phyloP scores from a whole-genome alignment of 2,329 filamentous ascomycete species.

The Gnomoniopsis smithogilvyi region DNA sequence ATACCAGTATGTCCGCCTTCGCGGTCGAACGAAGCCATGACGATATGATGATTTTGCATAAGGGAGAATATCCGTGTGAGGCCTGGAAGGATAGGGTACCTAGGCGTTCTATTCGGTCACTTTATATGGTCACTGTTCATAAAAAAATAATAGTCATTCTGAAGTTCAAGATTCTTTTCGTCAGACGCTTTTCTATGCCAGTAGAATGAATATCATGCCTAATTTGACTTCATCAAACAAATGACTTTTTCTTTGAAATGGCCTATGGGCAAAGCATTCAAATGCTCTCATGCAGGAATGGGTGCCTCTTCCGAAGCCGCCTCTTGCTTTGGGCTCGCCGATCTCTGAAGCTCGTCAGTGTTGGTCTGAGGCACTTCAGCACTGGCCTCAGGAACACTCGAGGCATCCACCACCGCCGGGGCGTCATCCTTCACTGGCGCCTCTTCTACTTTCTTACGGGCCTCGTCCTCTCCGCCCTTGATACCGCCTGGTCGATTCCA shows the following conservation, averaged over 20 bases:
- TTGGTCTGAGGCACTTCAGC: background rate
- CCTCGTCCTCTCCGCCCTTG: slow-evolving; percentile 19
- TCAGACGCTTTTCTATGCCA: too few species aligned
- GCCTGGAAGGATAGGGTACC: background rate
- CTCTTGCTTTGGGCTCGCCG: background rate
- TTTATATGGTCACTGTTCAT: too few species aligned
- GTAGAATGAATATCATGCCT: too few species aligned
- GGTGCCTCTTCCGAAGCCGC: background rate
- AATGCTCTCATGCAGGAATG: too few species aligned
- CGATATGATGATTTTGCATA: background rate
- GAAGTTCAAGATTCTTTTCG: too few species aligned
- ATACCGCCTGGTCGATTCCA: slow-evolving; percentile 25
- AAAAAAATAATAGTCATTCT: too few species aligned
- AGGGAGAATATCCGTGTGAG: background rate
- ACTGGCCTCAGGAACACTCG: background rate
- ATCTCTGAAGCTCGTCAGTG: background rate
- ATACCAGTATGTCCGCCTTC: background rate
- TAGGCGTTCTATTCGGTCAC: background rate
- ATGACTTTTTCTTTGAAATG: too few species aligned
- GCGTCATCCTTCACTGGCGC: background rate
- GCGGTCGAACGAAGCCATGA: background rate
- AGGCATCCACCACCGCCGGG: too few species aligned
- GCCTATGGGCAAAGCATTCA: too few species aligned
- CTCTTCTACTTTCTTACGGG: slow-evolving; percentile 10
- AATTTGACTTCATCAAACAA: too few species aligned